Percentiles rank a stretch among this genome's conserved stretches.
Evolutionary conservation across 1,284 basidiomycete species (phyloP).

Genomic region (Takashimella koratensis): DNA sequence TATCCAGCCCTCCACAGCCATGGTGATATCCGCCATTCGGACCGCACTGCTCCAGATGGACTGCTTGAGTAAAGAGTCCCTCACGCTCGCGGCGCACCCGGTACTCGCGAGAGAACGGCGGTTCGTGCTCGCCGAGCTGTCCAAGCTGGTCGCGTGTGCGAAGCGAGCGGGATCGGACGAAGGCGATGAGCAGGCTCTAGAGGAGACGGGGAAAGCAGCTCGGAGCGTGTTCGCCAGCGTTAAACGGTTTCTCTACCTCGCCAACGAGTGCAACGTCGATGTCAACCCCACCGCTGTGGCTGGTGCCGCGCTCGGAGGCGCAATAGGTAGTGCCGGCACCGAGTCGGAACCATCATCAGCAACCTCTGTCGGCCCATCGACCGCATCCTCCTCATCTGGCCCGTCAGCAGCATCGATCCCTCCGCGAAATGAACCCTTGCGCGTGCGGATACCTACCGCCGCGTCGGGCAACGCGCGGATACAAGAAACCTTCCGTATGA

Average conservation of each 20-base stretch:
- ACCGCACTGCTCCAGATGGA: slow-evolving; percentile 78
- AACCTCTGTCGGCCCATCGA: neutral
- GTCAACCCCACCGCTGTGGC: slow-evolving; percentile 13
- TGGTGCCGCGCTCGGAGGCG: neutral
- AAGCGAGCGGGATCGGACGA: slow-evolving; percentile 56
- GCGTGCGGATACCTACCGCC: neutral
- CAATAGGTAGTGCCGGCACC: neutral
- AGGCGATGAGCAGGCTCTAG: slow-evolving; percentile 34
- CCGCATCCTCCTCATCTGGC: neutral
- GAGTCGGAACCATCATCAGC: neutral
- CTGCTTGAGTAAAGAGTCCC: slow-evolving; percentile 78
- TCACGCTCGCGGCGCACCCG: slow-evolving; percentile 64
- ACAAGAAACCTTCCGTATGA: slow-evolving; percentile 30
- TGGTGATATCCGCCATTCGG: slow-evolving; percentile 92
- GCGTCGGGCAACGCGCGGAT: slow-evolving; percentile 17
- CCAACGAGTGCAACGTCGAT: slow-evolving; percentile 72
- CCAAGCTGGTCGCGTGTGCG: slow-evolving; percentile 77
- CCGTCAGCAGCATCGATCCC: slow-evolving; percentile 2
- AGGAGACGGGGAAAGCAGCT: slow-evolving; percentile 50
- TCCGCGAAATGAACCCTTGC: neutral
- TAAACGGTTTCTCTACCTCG: slow-evolving; percentile 57
- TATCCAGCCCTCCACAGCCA: slow-evolving; percentile 56
- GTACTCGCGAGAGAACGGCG: slow-evolving; percentile 72
- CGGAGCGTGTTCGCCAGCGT: slow-evolving; percentile 50
- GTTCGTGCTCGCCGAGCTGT: slow-evolving; percentile 74